These are phyloP conservation scores for Stenogyne calaminthoides DNA, from an alignment of 305 asterid species.

Conservation along the genomic window DNA sequence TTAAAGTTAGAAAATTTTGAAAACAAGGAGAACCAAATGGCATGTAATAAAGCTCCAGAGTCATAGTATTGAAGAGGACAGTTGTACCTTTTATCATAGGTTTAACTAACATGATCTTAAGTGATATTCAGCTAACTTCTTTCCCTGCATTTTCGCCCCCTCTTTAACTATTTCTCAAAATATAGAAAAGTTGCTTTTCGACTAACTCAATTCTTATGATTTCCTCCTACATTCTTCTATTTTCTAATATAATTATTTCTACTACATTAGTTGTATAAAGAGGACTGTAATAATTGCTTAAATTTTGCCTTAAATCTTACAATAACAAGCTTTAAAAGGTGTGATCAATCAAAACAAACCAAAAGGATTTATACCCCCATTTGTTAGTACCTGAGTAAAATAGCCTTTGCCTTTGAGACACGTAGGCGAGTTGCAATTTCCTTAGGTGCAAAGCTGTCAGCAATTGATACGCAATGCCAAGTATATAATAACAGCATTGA, in stretches of 20 bases:
- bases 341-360: not conserved
- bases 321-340: not conserved
- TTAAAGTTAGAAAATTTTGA: constrained; percentile 30
- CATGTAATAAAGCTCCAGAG: constrained; percentile 10
- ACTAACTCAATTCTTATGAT: not conserved
- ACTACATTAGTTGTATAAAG: not conserved
- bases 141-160: not conserved
- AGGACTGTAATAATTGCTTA: not conserved
- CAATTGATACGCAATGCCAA: constrained; percentile 93
- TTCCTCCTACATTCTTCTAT: not conserved
- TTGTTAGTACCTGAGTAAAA: constrained; percentile 79
- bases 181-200: not conserved
- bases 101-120: not conserved
- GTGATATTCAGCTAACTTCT: not conserved
- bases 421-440: constrained; percentile 90
- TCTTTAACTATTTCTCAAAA: not conserved
- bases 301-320: not conserved
- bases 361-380: not conserved
- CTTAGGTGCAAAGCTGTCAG: constrained; percentile 95
- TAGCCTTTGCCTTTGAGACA: constrained; percentile 73
- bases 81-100: not conserved
- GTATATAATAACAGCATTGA: constrained; percentile 74
- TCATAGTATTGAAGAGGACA: constrained; percentile 11
- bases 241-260: not conserved
- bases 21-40: constrained; percentile 8